phyloP scores from a whole-genome alignment of 305 asterid species.

The Nicotiana rustica region DNA sequence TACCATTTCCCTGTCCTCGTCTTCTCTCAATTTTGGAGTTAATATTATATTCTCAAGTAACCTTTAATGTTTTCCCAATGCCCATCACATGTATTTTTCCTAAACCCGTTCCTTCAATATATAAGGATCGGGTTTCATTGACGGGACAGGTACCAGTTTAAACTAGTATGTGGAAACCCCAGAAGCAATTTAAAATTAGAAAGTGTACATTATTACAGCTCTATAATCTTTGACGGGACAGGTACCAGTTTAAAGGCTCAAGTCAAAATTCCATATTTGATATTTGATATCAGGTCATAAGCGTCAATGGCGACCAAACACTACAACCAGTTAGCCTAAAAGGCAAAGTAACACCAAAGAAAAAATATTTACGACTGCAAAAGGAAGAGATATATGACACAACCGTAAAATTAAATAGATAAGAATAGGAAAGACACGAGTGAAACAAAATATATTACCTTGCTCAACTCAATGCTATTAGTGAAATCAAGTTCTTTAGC shows the following conservation, averaged over 20 bases:
- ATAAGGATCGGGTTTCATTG: no score
- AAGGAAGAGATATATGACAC: not conserved
- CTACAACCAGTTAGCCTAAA: not conserved
- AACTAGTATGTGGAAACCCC: not conserved
- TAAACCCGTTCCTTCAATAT: no score
- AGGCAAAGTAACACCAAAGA: not conserved
- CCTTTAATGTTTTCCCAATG: not conserved
- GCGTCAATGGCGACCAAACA: not conserved
- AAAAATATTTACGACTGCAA: slow-evolving; percentile 14
- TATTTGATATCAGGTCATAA: not conserved
- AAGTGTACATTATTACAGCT: not conserved
- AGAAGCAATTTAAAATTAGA: not conserved
- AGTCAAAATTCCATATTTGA: not conserved
- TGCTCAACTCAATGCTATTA: slow-evolving; percentile 66
- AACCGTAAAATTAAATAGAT: not conserved
- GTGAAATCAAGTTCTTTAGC: slow-evolving; percentile 86
- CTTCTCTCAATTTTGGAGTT: no score
- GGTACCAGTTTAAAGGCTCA: not conserved
- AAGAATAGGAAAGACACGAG: not conserved
- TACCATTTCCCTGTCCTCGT: no score
- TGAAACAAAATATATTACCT: slow-evolving; percentile 51
- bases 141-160: no score
- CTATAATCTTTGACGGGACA: not conserved
- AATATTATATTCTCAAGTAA: no score
- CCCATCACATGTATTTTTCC: not conserved